Conservation (phyloP, 1,284 basidiomycete species). For the Violaceomyces palustris region DNA sequence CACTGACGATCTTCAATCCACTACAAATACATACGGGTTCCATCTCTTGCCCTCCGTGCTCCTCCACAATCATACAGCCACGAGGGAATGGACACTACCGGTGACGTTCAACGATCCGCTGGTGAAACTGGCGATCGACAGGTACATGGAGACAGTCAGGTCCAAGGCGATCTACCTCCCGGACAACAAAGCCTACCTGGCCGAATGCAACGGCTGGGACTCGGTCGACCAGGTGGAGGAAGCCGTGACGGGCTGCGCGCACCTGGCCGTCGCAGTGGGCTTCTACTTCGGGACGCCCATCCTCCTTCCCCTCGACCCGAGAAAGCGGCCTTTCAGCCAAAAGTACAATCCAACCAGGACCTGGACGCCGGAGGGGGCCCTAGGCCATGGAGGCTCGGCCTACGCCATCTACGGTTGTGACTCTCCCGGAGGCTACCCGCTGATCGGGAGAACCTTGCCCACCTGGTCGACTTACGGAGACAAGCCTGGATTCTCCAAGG, state of each 20-base stretch:
- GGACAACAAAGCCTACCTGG: slow-evolving; percentile 66
- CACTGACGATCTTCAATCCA: too few relatives aligned
- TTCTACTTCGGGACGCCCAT: slow-evolving; percentile 49
- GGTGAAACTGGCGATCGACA: slow-evolving; percentile 60
- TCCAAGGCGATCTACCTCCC: slow-evolving; percentile 65
- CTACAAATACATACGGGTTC: too few relatives aligned
- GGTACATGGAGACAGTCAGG: slow-evolving; percentile 61
- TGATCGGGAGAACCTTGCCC: slow-evolving; percentile 59
- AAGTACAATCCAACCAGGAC: slow-evolving; percentile 55
- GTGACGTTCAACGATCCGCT: slow-evolving; percentile 64
- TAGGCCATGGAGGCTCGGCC: slow-evolving; percentile 54
- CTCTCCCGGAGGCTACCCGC: slow-evolving; percentile 65
- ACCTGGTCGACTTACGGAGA: slow-evolving; percentile 64
- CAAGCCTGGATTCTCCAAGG: slow-evolving; percentile 56
- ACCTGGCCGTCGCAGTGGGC: slow-evolving; percentile 42
- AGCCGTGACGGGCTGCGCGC: slow-evolving; percentile 27
- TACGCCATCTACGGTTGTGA: slow-evolving; percentile 66
- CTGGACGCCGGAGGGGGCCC: slow-evolving; percentile 60
- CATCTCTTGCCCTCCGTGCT: too few relatives aligned
- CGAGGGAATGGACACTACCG: slow-evolving; percentile 56
- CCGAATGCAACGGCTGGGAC: slow-evolving; percentile 61
- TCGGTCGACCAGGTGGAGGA: slow-evolving; percentile 48
- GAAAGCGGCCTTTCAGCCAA: slow-evolving; percentile 56
- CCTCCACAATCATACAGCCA: too few relatives aligned
- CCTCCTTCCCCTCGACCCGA: slow-evolving; percentile 58